Base-by-base conservation (phyloP, 768 basidiomycete genomes). In the Tricholoma bakamatsutake region DNA sequence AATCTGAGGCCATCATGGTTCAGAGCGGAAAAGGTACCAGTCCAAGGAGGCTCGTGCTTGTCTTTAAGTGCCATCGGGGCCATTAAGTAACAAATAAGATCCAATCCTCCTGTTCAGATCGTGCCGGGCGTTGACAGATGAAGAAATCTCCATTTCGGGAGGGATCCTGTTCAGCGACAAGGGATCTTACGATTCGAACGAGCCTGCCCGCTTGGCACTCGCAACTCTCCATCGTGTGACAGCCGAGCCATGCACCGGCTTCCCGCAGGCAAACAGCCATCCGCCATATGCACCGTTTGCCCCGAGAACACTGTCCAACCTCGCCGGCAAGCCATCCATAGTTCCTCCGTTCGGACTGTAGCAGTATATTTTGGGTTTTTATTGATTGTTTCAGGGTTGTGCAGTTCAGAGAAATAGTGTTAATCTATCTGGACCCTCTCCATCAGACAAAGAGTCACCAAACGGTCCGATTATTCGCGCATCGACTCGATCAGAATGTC, bases 61-160 rank as follows among this genome's bases (percentile, higher is more conserved):
- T 67, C 71, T 73, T 76, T 77, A 79, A 78, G 79, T 74, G 77
- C 73, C 70, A 75, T 77, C 76, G 78, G 79, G 70, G 76, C 69
- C 74, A 81, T 82, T 80, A 81, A 80, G 81, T 82, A 81, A 81
- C 72, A 67, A 67, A 67, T 60, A 64, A 73, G 75, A 76, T 67
- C 65, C 70, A 65, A 63, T 46, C 53, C 61, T 56, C 54, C 59
- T 61, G 59, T 71, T 69, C 64, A 79, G 80, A 80, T 82, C 77
- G 69, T 68, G 67, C 72, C 70, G 64, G 66, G 60, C 51, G 57
- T 67, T 70, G 69, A 66, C 67, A 71, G 67, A 70, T 71, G 68
- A 66, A 24, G 62, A 70, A 63, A 70, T 70, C 63, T 63, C 69
- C 69, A 64, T 66, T 71, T 72, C 62, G 59, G 65, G 64, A 27